Conservation (phyloP, 495 filamentous ascomycete species). For the Glonium stellatum region DNA sequence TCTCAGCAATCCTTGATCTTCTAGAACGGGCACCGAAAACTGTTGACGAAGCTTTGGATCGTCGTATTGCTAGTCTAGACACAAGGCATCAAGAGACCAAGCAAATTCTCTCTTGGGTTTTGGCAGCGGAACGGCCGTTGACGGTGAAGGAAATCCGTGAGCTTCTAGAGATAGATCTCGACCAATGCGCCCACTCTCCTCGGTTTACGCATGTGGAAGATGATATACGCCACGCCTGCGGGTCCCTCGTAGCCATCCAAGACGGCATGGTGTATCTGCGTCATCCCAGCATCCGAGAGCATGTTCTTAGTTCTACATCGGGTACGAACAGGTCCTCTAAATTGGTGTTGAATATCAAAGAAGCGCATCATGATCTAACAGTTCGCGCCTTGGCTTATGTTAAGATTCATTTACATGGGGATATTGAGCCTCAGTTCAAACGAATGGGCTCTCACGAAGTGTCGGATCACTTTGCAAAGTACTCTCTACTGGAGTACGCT, state of each 20-base stretch:
- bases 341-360: conserved; percentile 35
- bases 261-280: conserved; percentile 51
- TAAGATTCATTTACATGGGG: conserved; percentile 19
- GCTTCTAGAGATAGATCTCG: conserved; percentile 44
- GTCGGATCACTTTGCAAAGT: conserved; percentile 43
- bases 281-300: conserved; percentile 48
- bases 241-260: conserved; percentile 11
- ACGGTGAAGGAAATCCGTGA: conserved; percentile 46
- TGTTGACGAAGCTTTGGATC: conserved; percentile 42
- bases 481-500: conserved; percentile 52
- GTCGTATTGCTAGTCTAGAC: conserved; percentile 34
- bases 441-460: conserved; percentile 6
- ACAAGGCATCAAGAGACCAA: conserved; percentile 11
- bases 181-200: conserved; percentile 33
- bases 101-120: conserved; percentile 46
- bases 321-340: conserved; percentile 5
- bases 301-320: conserved; percentile 8
- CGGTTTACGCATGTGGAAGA: conserved; percentile 30
- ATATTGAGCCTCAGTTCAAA: conserved; percentile 15
- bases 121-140: conserved; percentile 38
- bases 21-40: conserved; percentile 37
- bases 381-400: conserved; percentile 47
- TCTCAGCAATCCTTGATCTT: conserved; percentile 38
- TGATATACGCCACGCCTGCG: conserved; percentile 32
- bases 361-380: conserved; percentile 51